Evolutionary conservation across 2,329 filamentous ascomycete genomes (phyloP), one percentile per base, ranked within the genome.

Genomic region (Scedosporium minutisporum): DNA sequence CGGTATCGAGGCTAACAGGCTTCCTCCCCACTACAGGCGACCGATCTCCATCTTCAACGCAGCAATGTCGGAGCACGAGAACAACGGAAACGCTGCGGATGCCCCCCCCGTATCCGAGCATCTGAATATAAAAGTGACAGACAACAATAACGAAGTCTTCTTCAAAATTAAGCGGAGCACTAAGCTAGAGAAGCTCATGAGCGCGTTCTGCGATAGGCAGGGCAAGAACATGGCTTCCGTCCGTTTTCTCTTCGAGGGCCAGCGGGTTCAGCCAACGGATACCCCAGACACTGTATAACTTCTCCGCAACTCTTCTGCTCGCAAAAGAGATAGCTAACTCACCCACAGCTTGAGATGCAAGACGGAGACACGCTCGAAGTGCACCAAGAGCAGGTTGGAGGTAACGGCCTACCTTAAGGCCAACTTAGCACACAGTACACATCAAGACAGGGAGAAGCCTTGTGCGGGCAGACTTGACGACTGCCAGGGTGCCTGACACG

Each of bases 151-250:
- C 75, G 95, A 99, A 74, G 93, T 99, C 70, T 99, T 97, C 77
- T 99, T 99, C 82, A 99, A 99, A 82, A 99, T 99, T 80, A 99
- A 99, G 87, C 86, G 93, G 44, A 92, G 89, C 23, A 99, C 95
- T 1, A 90, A 92, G 74, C 85, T 99, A 1, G 95, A 96, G 79
- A 99, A 99, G 81, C 82, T 99, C 62, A 99, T 99, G 95, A 89
- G 91, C 65, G 95, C 95, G 21, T 99, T 97, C 76, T 99, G 95
- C 76, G 93, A 97, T 68, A 86, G 95, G 25, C 93, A 97, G 74
- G 95, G 95, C 69, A 97, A 97, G 81, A 86, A 88, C 41, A 79
- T 87, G 6, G 85, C 81, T 41, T 93, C 90, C 4, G 93, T 97
- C 57, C 88, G 95, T 33, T 99, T 99, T 76, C 81, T 99, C 1